Evolutionary conservation across 208 protist genomes (phyloP), one percentile per base, ranked within the genome.

Genomic region (Porcisia deanei): DNA sequence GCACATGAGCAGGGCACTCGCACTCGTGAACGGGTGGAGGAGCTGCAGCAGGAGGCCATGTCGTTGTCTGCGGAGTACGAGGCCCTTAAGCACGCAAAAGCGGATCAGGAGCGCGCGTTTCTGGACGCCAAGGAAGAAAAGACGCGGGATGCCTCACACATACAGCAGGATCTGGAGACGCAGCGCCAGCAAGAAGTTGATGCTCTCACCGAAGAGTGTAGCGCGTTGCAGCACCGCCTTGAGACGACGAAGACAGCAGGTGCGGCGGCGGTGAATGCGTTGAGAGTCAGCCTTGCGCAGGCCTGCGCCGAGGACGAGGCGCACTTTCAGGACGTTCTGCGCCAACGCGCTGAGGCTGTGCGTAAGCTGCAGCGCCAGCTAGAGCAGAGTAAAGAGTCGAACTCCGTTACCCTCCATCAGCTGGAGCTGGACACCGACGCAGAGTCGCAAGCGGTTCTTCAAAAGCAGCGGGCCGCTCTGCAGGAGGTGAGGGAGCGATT

Each of bases 371-470:
- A 77, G 45, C 73, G 86, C 3, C 89, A 97, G 76, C 81, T 96
- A 25, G 82, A 88, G 63, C 90, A 92, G 3, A 86, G 75, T 57
- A 69, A 88, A 61, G 86, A 96, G 75, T 90, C 94, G 30, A 96
- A 98, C 69, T 76, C 86, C 41, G 97, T 98, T 79, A 92, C 88
- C 57, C 83, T 87, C 39, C 85, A 82, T 41, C 96, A 98, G 85
- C 84, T 99, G 6, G 98, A 99, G 79, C 82, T 98, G 39, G 98
- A 99, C 78, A 97, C 93, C 18, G 97, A 99, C 73, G 85, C 86
- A 1, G 97, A 99, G 85, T 88, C 98, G 64, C 84, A 97, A 84
- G 85, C 85, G 57, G 87, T 98, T 25, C 82, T 87, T 64, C 71
- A 95, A 54, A 91, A 88, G 52, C 88, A 98, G 66, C 82, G 92